Evolutionary conservation across 371 early-diverging fungal genomes (phyloP).

Genomic region (Mortierella sp.): DNA sequence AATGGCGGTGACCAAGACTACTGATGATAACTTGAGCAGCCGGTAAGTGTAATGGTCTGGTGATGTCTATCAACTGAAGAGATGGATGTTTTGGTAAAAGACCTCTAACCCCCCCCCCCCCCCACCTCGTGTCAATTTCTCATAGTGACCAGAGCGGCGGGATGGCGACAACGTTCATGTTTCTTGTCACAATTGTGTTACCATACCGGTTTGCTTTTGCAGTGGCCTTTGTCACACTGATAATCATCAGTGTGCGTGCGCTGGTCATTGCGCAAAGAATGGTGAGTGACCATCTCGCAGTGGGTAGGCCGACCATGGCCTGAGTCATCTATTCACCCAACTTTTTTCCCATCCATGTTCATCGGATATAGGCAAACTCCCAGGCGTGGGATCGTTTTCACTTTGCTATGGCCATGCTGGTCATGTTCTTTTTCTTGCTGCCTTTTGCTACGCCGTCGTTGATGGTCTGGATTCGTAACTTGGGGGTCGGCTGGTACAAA

Average conservation of each 20-base stretch:
- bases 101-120: too few species aligned
- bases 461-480: slow-evolving; percentile 72
- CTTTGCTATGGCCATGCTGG: slow-evolving; percentile 59
- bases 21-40: background rate
- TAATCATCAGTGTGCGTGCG: slow-evolving; percentile 64
- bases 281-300: slow-evolving; percentile 34
- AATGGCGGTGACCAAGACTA: background rate
- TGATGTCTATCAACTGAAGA: too few species aligned
- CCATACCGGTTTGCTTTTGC: slow-evolving; percentile 86
- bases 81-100: too few species aligned
- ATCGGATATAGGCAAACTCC: too few species aligned
- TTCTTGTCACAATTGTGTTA: slow-evolving; percentile 70
- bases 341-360: too few species aligned
- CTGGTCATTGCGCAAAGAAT: slow-evolving; percentile 45
- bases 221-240: slow-evolving; percentile 72
- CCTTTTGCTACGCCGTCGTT: slow-evolving; percentile 69
- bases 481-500: slow-evolving; percentile 70
- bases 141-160: slow-evolving; percentile 25
- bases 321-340: background rate
- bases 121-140: too few species aligned
- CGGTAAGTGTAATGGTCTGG: background rate
- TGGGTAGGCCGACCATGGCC: too few species aligned
- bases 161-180: slow-evolving; percentile 56
- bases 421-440: slow-evolving; percentile 62
- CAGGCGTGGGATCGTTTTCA: slow-evolving; percentile 56